phyloP scores from a whole-genome alignment of 2,329 filamentous ascomycete genomes.

The Lecanicillium sp. region DNA sequence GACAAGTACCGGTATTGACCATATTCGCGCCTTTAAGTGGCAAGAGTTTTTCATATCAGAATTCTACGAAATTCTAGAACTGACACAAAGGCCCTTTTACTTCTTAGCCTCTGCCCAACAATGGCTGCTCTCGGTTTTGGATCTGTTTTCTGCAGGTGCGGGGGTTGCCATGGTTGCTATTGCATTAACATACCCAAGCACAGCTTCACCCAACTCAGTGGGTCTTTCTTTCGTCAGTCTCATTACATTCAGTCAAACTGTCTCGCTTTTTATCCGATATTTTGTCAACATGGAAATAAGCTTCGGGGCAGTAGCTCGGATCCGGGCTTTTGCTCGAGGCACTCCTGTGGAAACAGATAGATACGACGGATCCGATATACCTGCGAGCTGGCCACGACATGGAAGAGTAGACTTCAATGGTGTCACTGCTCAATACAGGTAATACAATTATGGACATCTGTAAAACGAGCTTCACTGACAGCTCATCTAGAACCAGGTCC shows the following conservation, averaged over 20 bases:
- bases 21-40: conserved; percentile 51
- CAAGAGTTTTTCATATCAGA: conserved; percentile 33
- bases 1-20: conserved; percentile 37
- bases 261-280: not conserved
- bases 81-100: conserved; percentile 49
- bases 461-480: conserved; percentile 17
- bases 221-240: conserved; percentile 16
- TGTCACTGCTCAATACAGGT: conserved; percentile 16
- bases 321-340: conserved; percentile 12
- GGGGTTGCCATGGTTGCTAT: conserved; percentile 39
- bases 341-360: conserved; percentile 5
- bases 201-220: conserved; percentile 9
- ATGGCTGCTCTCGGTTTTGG: conserved; percentile 46
- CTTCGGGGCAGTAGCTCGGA: conserved; percentile 18
- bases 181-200: conserved; percentile 25
- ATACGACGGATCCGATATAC: conserved; percentile 19
- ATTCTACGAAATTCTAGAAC: conserved; percentile 40
- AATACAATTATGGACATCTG: conserved; percentile 18
- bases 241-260: conserved; percentile 21
- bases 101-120: conserved; percentile 47
- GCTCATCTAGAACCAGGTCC: too few relatives aligned
- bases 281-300: conserved; percentile 17
- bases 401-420: conserved; percentile 16
- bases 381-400: conserved; percentile 17
- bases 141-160: conserved; percentile 38